Evolutionary conservation across 73 alveolate species (phyloP).

Genomic region (Uronychia setigera): DNA sequence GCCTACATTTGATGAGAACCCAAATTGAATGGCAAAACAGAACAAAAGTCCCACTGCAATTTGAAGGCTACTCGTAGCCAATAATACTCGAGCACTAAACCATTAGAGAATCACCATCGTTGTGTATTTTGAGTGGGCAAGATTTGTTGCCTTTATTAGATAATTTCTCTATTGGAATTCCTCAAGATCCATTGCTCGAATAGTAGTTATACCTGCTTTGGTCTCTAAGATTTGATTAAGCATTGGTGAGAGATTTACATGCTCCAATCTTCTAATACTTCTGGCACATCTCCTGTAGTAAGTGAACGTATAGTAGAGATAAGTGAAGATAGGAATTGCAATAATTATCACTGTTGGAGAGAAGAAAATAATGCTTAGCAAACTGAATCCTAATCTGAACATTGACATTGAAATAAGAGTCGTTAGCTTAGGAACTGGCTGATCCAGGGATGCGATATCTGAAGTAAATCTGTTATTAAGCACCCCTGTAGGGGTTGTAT

Average conservation of each 20-base stretch:
- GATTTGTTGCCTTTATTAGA: not conserved
- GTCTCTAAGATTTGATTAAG: not conserved
- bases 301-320: not conserved
- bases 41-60: not conserved
- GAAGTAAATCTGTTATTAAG: slow-evolving; percentile 86
- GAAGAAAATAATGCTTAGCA: not conserved
- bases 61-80: not conserved
- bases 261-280: slow-evolving; percentile 11
- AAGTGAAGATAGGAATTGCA: not conserved
- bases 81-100: not conserved
- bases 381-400: too few species aligned
- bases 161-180: not conserved
- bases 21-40: not conserved
- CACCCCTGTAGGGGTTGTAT: slow-evolving; percentile 94
- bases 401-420: too few species aligned
- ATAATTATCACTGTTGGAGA: not conserved
- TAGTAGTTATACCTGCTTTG: not conserved
- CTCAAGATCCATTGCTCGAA: not conserved
- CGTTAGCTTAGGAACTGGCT: too few species aligned
- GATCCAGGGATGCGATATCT: too few species aligned
- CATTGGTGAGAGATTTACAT: slow-evolving; percentile 6
- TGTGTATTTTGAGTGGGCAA: not conserved
- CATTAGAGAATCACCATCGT: not conserved
- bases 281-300: not conserved
- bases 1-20: not conserved